These are phyloP conservation scores for Blastocystis sp. DNA, from an alignment of 352 stramenopile genomes.

Conservation along the genomic window DNA sequence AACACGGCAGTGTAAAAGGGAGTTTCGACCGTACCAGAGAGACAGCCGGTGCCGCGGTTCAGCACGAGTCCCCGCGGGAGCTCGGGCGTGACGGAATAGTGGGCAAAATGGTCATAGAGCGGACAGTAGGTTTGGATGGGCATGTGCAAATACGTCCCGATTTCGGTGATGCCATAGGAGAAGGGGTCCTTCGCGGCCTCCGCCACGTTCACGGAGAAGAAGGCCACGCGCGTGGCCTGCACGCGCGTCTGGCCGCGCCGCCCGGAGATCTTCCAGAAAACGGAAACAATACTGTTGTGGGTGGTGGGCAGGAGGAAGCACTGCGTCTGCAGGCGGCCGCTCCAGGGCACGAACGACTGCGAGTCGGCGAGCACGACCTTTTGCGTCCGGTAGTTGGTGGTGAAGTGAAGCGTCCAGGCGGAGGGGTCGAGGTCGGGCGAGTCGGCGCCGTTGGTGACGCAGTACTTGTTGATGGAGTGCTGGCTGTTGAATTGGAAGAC, in stretches of 20 bases:
- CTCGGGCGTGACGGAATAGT: neutral
- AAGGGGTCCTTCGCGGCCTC: neutral
- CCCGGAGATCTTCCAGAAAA: neutral
- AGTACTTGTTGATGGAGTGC: conserved; percentile 53
- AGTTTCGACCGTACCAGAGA: neutral
- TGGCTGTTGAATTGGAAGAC: neutral
- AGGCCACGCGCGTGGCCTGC: neutral
- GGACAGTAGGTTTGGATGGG: conserved; percentile 36
- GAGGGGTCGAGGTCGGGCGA: neutral
- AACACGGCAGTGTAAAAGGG: neutral
- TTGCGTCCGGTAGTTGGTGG: neutral
- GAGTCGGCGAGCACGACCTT: neutral
- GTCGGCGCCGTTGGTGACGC: neutral
- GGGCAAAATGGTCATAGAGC: neutral
- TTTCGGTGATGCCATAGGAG: neutral
- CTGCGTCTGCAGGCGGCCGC: conserved; percentile 17
- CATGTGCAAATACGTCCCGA: conserved; percentile 5
- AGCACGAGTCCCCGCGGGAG: conserved; percentile 32
- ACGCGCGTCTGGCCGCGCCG: neutral
- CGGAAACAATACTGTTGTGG: neutral
- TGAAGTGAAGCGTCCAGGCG: conserved; percentile 11
- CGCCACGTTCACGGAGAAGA: conserved; percentile 21
- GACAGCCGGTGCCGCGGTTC: conserved; percentile 39
- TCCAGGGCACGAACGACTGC: conserved; percentile 19
- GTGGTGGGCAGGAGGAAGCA: conserved; percentile 46